Evolutionary conservation across 371 early-diverging fungal genomes (phyloP).

Genomic region (Mortierella polycephala): DNA sequence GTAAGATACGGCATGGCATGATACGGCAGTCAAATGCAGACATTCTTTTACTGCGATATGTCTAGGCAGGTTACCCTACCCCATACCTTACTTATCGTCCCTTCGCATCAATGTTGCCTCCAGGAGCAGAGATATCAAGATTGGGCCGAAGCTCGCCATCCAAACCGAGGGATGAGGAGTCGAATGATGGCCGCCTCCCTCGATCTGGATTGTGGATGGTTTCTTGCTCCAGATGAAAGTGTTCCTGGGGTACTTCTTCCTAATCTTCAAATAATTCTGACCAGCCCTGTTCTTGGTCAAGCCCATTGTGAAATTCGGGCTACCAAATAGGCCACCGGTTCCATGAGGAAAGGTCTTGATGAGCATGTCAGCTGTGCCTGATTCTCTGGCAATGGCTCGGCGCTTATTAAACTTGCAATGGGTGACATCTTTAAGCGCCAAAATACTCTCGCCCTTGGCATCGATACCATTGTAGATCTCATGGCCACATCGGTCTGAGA

Average conservation of each 20-base stretch:
- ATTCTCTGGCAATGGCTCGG: slow-evolving; percentile 59
- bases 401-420: slow-evolving; percentile 64
- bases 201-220: slow-evolving; percentile 23
- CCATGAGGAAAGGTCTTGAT: slow-evolving; percentile 60
- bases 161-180: slow-evolving; percentile 74
- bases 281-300: slow-evolving; percentile 59
- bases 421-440: slow-evolving; percentile 66
- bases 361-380: slow-evolving; percentile 73
- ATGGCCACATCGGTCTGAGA: slow-evolving; percentile 63
- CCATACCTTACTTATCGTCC: no score
- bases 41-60: no score
- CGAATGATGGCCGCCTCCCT: slow-evolving; percentile 62
- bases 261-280: slow-evolving; percentile 16
- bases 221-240: slow-evolving; percentile 18
- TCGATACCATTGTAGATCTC: slow-evolving; percentile 26
- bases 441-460: slow-evolving; percentile 63
- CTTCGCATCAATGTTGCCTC: slow-evolving; percentile 64
- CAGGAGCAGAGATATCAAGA: slow-evolving; percentile 78
- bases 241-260: slow-evolving; percentile 7
- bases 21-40: no score
- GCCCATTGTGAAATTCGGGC: slow-evolving; percentile 51
- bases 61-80: no score
- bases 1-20: no score
- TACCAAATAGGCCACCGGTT: slow-evolving; percentile 41
- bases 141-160: slow-evolving; percentile 75